Evolutionary conservation across 306 rosid genomes (phyloP).

Genomic region (Sicyos baderoa): DNA sequence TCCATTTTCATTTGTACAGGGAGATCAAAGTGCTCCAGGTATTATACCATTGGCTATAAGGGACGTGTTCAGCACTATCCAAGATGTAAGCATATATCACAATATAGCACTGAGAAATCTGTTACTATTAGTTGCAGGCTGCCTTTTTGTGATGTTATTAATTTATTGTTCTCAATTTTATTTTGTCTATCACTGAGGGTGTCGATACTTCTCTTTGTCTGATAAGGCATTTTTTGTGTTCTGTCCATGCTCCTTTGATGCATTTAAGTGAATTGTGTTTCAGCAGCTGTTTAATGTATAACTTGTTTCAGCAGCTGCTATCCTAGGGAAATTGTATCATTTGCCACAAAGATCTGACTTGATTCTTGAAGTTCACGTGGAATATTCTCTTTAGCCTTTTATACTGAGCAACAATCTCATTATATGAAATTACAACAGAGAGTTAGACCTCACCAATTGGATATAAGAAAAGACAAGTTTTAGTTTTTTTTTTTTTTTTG

Average conservation of each 20-base stretch:
- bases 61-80: slow-evolving; percentile 92
- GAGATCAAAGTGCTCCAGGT: slow-evolving; percentile 91
- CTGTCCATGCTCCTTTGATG: neutral
- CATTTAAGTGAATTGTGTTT: neutral
- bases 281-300: neutral
- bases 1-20: slow-evolving; percentile 39
- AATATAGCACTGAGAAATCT: slow-evolving; percentile 4
- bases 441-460: neutral
- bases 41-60: slow-evolving; percentile 92
- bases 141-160: slow-evolving; percentile 4
- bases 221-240: neutral
- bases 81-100: slow-evolving; percentile 64
- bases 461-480: neutral
- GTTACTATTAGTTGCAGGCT: neutral
- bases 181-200: neutral
- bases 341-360: slow-evolving; percentile 2
- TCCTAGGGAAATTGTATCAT: neutral
- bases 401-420: neutral
- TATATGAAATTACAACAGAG: neutral
- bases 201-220: neutral
- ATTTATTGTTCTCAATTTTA: neutral
- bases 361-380: neutral
- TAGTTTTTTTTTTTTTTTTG: too few species aligned
- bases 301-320: neutral
- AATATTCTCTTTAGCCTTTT: neutral